These are phyloP conservation scores for Paecilomyces sp. DNA, from an alignment of 2,329 filamentous ascomycete genomes.

Conservation along the genomic window DNA sequence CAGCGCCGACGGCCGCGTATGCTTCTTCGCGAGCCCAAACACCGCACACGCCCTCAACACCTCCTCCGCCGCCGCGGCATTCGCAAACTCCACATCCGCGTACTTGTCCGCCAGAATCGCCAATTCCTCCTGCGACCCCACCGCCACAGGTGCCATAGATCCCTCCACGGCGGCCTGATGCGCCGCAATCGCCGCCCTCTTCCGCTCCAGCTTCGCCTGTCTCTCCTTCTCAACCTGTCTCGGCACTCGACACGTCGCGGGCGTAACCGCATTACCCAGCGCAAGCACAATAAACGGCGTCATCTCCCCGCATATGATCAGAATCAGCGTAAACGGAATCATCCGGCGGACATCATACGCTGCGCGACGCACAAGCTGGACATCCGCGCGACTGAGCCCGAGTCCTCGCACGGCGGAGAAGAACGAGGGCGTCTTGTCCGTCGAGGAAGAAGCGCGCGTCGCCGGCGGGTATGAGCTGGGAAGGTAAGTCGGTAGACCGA, in stretches of 20 bases:
- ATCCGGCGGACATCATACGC: constrained; percentile 68
- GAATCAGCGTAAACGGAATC: constrained; percentile 67
- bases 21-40: constrained; percentile 22
- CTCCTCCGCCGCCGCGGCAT: constrained; percentile 13
- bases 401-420: constrained; percentile 7
- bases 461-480: constrained; percentile 20
- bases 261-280: constrained; percentile 62
- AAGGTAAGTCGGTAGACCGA: constrained; percentile 26
- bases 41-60: constrained; percentile 27
- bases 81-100: constrained; percentile 13
- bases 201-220: constrained; percentile 43
- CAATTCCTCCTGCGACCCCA: constrained; percentile 22
- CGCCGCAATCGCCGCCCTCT: constrained; percentile 16
- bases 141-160: constrained; percentile 7
- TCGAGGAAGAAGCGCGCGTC: not conserved
- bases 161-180: constrained; percentile 11
- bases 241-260: constrained; percentile 76
- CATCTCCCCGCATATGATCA: constrained; percentile 77
- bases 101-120: constrained; percentile 16
- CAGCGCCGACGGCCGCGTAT: constrained; percentile 37
- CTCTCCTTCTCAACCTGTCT: constrained; percentile 58
- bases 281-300: constrained; percentile 71
- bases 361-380: constrained; percentile 63
- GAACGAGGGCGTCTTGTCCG: constrained; percentile 5
- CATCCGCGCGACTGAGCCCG: constrained; percentile 55